Evolutionary conservation across 2,329 filamentous ascomycete species (phyloP).

Genomic region (Coleophoma eucalyptorum): DNA sequence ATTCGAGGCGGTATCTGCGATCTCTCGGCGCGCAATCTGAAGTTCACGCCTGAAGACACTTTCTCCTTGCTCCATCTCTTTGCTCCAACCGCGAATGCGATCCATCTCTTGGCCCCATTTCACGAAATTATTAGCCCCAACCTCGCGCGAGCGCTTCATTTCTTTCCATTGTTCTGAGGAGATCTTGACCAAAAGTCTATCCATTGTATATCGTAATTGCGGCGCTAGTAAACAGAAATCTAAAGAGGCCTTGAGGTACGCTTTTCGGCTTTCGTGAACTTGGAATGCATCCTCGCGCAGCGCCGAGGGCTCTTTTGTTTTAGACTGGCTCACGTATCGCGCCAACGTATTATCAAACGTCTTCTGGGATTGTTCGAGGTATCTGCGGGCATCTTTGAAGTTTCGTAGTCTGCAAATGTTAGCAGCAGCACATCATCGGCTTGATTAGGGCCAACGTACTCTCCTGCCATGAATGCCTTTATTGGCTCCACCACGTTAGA

Average conservation of each 20-base stretch:
- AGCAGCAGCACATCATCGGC: not conserved
- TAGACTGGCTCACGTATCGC: constrained; percentile 80
- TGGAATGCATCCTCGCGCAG: constrained; percentile 94
- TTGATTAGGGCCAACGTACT: constrained; percentile 33
- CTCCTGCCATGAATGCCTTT: constrained; percentile 69
- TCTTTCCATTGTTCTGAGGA: constrained; percentile 88
- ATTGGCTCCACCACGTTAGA: constrained; percentile 77
- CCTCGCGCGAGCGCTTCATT: constrained; percentile 69
- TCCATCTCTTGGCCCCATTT: constrained; percentile 81
- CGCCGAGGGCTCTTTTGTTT: constrained; percentile 89
- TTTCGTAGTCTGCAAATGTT: constrained; percentile 48
- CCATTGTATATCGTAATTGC: constrained; percentile 77
- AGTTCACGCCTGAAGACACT: constrained; percentile 78
- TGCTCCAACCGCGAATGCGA: constrained; percentile 85
- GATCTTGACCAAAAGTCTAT: constrained; percentile 80
- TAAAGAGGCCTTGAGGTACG: constrained; percentile 87
- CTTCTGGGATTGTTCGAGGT: constrained; percentile 77
- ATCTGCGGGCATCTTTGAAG: constrained; percentile 80
- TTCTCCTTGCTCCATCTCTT: constrained; percentile 91
- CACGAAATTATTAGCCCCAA: constrained; percentile 54
- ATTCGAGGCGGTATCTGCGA: constrained; percentile 73
- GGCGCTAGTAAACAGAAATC: constrained; percentile 89
- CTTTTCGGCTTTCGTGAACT: constrained; percentile 86
- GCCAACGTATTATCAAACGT: constrained; percentile 77
- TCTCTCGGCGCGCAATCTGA: constrained; percentile 71